Conservation (phyloP, 345 rosid genomes). For the Viola odorata region DNA sequence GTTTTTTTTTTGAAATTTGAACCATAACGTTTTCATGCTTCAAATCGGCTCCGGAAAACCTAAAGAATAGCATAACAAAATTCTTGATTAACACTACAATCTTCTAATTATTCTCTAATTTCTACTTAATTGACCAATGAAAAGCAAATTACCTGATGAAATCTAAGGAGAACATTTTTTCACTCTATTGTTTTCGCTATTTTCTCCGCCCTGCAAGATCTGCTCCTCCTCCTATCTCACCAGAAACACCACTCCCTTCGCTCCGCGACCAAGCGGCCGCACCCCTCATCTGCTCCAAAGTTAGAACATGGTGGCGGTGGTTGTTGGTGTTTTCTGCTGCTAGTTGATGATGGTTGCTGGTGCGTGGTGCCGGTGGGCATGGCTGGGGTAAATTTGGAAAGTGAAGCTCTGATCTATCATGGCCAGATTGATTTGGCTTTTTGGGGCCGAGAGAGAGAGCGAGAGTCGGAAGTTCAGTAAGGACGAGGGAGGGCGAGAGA, state of each 20-base stretch:
- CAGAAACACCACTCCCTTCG: constrained; percentile 82
- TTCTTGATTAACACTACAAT: neutral
- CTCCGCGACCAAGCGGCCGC: constrained; percentile 74
- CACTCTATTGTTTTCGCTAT: constrained; percentile 54
- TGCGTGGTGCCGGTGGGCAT: no score
- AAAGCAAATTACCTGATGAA: neutral
- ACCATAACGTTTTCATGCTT: constrained; percentile 87
- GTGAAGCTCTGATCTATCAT: no score
- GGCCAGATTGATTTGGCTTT: no score
- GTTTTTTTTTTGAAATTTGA: no score
- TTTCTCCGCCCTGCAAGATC: neutral
- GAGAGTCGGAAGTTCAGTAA: no score
- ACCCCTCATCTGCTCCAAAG: constrained; percentile 38
- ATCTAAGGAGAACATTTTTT: constrained; percentile 62
- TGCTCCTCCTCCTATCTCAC: constrained; percentile 19
- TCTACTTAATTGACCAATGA: neutral
- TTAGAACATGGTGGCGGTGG: constrained; percentile 9
- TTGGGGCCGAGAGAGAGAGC: no score
- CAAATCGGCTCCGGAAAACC: constrained; percentile 91
- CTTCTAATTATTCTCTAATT: neutral
- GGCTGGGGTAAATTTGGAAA: no score
- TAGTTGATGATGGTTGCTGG: no score
- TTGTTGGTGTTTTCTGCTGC: no score
- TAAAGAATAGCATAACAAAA: constrained; percentile 5
- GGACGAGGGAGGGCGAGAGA: no score